phyloP scores from a whole-genome alignment of 148 eudicot genomes.

The Dysphania ambrosioides region DNA sequence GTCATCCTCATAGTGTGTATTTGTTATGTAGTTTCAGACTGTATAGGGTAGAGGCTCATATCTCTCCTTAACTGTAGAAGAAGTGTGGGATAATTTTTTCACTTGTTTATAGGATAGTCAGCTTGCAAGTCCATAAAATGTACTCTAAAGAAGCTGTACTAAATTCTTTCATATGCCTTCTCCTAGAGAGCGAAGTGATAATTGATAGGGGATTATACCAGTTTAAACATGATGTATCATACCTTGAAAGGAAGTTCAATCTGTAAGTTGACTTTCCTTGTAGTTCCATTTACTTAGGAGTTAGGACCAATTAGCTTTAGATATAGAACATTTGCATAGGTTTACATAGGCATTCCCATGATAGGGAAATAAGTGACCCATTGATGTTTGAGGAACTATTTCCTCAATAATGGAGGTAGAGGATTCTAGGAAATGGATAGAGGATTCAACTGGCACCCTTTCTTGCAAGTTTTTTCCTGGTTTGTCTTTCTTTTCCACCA shows the following conservation, averaged over 20 bases:
- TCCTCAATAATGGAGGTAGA: too few relatives aligned
- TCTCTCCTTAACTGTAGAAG: not conserved
- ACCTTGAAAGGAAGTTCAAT: too few relatives aligned
- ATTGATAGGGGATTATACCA: not conserved
- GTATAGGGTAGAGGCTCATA: not conserved
- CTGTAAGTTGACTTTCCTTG: not conserved
- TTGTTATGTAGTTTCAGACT: not conserved
- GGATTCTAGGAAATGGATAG: too few relatives aligned
- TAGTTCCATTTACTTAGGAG: not conserved
- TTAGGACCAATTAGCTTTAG: not conserved
- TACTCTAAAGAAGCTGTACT: not conserved
- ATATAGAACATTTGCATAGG: not conserved
- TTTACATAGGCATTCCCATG: too few relatives aligned
- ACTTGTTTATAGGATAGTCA: not conserved
- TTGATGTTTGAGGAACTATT: too few relatives aligned
- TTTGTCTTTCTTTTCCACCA: too few relatives aligned
- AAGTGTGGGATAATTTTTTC: too few relatives aligned
- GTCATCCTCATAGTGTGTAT: not conserved
- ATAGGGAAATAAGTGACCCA: too few relatives aligned
- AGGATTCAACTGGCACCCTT: too few relatives aligned
- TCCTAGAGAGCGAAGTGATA: not conserved
- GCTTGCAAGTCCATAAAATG: not conserved
- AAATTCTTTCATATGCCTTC: not conserved
- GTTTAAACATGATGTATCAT: not conserved
- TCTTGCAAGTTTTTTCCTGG: too few relatives aligned